Base-by-base conservation (phyloP, 306 rosid genomes). In the Quercus dentata region DNA sequence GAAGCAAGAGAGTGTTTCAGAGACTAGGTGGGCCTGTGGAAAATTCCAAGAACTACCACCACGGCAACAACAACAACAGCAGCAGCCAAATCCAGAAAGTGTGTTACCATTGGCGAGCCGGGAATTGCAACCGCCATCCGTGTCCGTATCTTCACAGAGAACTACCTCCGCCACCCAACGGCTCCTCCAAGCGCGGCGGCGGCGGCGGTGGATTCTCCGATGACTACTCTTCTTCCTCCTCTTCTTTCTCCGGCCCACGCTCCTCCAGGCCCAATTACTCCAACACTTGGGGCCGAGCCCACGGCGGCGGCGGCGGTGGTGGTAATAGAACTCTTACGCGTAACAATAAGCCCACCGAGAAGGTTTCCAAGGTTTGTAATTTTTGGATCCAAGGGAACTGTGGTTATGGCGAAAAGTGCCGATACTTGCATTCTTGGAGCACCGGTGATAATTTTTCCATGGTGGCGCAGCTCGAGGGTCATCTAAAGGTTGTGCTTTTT, bases 81-180 rank as follows among this genome's bases (percentile, higher is more conserved):
- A 90, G 68, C 86, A 59, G 74, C 62, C 96, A 89, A 83, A 91
- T 83, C 67, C 96, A 87, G 83, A 91, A 86, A 81, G 99, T 96
- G 12, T 96, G 99, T 83, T 93, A 4, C 83, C 90, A 91, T 78
- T 96, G 99, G 99, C 90, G 88, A 74, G 98, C 98, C 3, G 99
- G 99, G n/a, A 89, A 89, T 80, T 96, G 99, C 86, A 90, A 56
- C 28, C 95, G 98, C 41, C 78, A 79, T 57, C 98, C 98, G 0
- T 96, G 99, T 59, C 89, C 83, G 1, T 96, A 44, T 35, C 89
- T 89, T 33, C 99, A 96, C 81, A 56, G 94, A 30, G 99, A 93
- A 77, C 15, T 89, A 35, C 89, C 89, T 20, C 31, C 82, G 51
- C 85, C 84, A 8, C 56, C 74, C n/a, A 89, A 92, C 56, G 98